Evolutionary conservation across 495 filamentous ascomycete genomes (phyloP).

Genomic region (Podospora pseudoanserina): DNA sequence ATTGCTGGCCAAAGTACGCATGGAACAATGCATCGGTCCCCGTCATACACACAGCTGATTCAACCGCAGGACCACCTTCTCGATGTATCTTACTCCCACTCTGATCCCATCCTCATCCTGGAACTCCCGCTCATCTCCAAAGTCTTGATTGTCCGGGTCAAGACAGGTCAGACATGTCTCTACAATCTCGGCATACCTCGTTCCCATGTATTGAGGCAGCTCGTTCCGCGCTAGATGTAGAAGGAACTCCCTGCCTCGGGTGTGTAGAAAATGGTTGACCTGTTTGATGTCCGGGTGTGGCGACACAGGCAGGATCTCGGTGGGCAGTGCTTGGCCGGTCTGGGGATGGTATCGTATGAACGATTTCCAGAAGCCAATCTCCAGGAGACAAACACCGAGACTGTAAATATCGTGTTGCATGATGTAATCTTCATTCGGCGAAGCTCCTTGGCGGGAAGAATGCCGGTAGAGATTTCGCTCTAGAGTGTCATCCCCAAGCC

Average conservation of each 20-base stretch:
- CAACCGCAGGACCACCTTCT: slow-evolving; percentile 24
- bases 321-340: background rate
- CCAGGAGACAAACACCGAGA: slow-evolving; percentile 57
- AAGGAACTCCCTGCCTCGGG: slow-evolving; percentile 13
- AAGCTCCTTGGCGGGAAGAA: slow-evolving; percentile 45
- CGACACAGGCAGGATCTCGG: background rate
- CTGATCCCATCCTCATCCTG: slow-evolving; percentile 49
- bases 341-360: slow-evolving; percentile 34
- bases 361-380: slow-evolving; percentile 56
- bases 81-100: slow-evolving; percentile 50
- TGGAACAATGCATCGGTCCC: too few relatives aligned
- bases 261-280: too few relatives aligned
- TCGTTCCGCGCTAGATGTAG: slow-evolving; percentile 33
- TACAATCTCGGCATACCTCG: slow-evolving; percentile 45
- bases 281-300: too few relatives aligned
- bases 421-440: slow-evolving; percentile 37
- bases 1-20: too few relatives aligned
- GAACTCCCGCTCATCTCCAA: slow-evolving; percentile 46
- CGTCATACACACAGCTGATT: background rate
- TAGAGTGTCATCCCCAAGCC: slow-evolving; percentile 40
- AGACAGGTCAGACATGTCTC: slow-evolving; percentile 53
- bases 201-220: slow-evolving; percentile 46
- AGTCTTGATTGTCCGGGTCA: slow-evolving; percentile 45
- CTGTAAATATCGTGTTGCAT: slow-evolving; percentile 66
- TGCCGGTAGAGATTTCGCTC: slow-evolving; percentile 54